Evolutionary conservation across 805 yeast genomes (phyloP).

Genomic region (Wickerhamiella brachini): DNA sequence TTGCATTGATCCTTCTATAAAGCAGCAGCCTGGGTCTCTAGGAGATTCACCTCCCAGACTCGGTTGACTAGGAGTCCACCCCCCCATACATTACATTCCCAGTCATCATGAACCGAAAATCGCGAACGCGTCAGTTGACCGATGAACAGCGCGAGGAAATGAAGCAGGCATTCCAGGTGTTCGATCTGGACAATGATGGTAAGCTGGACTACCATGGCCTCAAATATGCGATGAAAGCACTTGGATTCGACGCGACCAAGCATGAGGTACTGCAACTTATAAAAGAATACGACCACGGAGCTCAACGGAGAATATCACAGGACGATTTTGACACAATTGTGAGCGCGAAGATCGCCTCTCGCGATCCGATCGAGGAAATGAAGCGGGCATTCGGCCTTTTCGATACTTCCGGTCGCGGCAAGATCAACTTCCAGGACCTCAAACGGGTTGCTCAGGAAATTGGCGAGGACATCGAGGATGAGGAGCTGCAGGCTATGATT

Average conservation of each 20-base stretch:
- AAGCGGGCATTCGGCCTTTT: slow-evolving; percentile 58
- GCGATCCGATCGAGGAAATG: slow-evolving; percentile 91
- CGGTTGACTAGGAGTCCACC: too few species aligned
- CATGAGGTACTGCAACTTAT: slow-evolving; percentile 68
- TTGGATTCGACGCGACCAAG: slow-evolving; percentile 79
- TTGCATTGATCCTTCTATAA: too few species aligned
- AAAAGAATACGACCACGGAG: slow-evolving; percentile 50
- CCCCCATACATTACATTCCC: too few species aligned
- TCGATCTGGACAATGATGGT: slow-evolving; percentile 89
- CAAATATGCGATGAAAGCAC: slow-evolving; percentile 85
- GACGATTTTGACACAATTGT: slow-evolving; percentile 69
- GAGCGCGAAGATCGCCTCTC: slow-evolving; percentile 65
- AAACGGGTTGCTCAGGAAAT: slow-evolving; percentile 82
- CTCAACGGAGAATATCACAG: slow-evolving; percentile 37
- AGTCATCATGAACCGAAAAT: not conserved
- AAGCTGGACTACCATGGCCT: slow-evolving; percentile 82
- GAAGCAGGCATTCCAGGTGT: slow-evolving; percentile 62
- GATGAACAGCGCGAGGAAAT: not conserved
- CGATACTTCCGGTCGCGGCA: slow-evolving; percentile 81
- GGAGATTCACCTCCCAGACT: too few species aligned
- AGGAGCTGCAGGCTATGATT: slow-evolving; percentile 90
- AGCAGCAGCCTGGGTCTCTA: too few species aligned
- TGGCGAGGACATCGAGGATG: slow-evolving; percentile 85
- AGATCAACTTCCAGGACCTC: slow-evolving; percentile 53
- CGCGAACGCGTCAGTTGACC: not conserved